A percentile compares a stretch with the other conserved stretches of the same genome.
phyloP scores from a whole-genome alignment of 2,329 filamentous ascomycete species.

The Bimuria novae-zelandiae region DNA sequence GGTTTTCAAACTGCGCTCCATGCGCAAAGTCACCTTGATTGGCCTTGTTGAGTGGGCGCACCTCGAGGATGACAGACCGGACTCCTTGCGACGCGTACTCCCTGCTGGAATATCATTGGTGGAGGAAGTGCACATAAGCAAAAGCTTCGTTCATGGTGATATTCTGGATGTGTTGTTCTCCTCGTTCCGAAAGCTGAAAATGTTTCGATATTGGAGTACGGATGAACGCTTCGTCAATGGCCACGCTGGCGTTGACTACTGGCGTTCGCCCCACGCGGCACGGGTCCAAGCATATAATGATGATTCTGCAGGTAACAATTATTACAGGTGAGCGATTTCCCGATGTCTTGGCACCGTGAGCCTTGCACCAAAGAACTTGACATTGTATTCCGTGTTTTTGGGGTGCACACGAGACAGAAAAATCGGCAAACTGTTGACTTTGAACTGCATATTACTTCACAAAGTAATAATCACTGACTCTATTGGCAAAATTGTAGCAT shows the following conservation, averaged over 20 bases:
- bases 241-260: background rate
- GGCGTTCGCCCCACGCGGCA: background rate
- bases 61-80: constrained; percentile 4
- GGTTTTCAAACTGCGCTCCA: constrained; percentile 27
- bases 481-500: background rate
- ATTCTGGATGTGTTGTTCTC: constrained; percentile 21
- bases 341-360: background rate
- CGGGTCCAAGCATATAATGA: background rate
- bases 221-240: background rate
- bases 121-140: constrained; percentile 21
- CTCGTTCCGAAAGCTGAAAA: constrained; percentile 20
- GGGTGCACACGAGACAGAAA: too few relatives aligned
- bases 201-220: constrained; percentile 19
- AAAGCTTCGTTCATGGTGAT: constrained; percentile 14
- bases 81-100: constrained; percentile 19
- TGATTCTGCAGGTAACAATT: background rate
- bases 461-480: background rate
- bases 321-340: background rate
- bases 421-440: background rate
- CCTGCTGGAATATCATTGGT: constrained; percentile 19
- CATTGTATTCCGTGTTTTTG: too few relatives aligned
- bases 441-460: background rate
- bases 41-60: constrained; percentile 11
- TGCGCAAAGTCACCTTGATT: constrained; percentile 22
- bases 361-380: background rate